Percentiles rank a stretch among this genome's conserved stretches.
Evolutionary conservation across 306 rosid genomes (phyloP).

Genomic region (Cucurbita maxima): DNA sequence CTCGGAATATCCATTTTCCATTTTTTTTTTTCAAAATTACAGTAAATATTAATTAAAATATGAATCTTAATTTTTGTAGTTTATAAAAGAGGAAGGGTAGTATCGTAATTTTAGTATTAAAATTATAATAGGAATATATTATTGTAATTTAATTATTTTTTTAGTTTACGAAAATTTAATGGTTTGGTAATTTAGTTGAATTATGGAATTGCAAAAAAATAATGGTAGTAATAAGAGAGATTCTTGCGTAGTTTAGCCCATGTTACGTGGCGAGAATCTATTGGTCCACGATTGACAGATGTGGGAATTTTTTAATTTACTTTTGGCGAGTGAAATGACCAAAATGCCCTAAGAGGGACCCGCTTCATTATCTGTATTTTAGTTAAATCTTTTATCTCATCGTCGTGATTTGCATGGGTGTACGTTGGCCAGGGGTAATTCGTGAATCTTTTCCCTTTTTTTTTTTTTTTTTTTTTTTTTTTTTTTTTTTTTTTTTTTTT

Average conservation of each 20-base stretch:
- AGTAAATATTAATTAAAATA: too few relatives aligned
- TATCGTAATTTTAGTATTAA: too few relatives aligned
- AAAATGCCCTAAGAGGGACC: background rate
- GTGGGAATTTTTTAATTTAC: background rate
- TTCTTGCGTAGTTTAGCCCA: background rate
- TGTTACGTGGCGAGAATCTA: background rate
- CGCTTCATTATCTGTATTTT: background rate
- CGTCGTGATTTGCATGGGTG: constrained; percentile 2
- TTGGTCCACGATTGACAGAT: background rate
- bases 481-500: too few relatives aligned
- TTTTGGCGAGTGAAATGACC: background rate
- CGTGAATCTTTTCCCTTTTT: background rate
- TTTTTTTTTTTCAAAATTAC: too few relatives aligned
- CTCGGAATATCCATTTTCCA: background rate
- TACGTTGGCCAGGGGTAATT: constrained; percentile 2
- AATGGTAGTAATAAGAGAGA: background rate
- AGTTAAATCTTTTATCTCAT: background rate
- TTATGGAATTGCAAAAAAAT: background rate
- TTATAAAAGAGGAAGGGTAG: too few relatives aligned
- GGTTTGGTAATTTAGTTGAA: too few relatives aligned
- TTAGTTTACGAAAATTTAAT: too few relatives aligned
- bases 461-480: too few relatives aligned
- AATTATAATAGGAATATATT: too few relatives aligned
- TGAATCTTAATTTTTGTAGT: too few relatives aligned
- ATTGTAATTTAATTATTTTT: too few relatives aligned